Evolutionary conservation across 2,329 filamentous ascomycete species (phyloP), one percentile per base, ranked within the genome.

Genomic region (Thielaviopsis ethacetica): DNA sequence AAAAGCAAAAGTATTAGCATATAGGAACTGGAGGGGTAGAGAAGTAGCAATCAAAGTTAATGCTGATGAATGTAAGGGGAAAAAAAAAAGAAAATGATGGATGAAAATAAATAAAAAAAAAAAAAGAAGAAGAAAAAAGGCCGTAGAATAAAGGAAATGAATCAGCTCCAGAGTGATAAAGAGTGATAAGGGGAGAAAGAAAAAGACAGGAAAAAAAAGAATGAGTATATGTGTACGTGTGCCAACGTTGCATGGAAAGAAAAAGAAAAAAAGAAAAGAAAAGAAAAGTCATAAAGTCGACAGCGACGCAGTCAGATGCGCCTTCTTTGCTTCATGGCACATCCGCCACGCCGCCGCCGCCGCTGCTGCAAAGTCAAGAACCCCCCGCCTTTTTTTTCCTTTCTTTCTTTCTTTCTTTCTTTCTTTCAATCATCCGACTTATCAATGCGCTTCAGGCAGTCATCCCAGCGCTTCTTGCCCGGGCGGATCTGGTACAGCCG

Each of bases 401-500:
- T n/a, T n/a, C n/a, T n/a, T n/a, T n/a, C n/a, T n/a, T n/a, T n/a
- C n/a, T n/a, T n/a, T n/a, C n/a, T n/a, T n/a, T n/a, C n/a, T n/a
- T n/a, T n/a, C n/a, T n/a, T 10, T 34, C 7, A 52, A 13, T 53
- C 56, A 24, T 59, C 57, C n/a, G 58, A 66, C 21, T 71, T 68
- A 21, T 66, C 64, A 27, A 62, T 58, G 24, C 68, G 69, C 68
- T 70, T 65, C 65, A 75, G 76, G 61, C 81, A 73, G 64, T 86
- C 83, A 59, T 77, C 76, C 80, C 84, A 90, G 66, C 75, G 78
- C 64, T 88, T 80, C 76, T 95, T 96, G 60, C 91, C 91, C 21
- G 85, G 81, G 51, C 91, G 83, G 3, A 88, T 93, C 72, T 96
- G 90, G 67, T 91, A 94, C 71, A 96, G 90, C 58, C 88, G 84